These are phyloP conservation scores for Magnaporthiopsis rhizophila DNA, from an alignment of 2,329 filamentous ascomycete species.

Conservation along the genomic window DNA sequence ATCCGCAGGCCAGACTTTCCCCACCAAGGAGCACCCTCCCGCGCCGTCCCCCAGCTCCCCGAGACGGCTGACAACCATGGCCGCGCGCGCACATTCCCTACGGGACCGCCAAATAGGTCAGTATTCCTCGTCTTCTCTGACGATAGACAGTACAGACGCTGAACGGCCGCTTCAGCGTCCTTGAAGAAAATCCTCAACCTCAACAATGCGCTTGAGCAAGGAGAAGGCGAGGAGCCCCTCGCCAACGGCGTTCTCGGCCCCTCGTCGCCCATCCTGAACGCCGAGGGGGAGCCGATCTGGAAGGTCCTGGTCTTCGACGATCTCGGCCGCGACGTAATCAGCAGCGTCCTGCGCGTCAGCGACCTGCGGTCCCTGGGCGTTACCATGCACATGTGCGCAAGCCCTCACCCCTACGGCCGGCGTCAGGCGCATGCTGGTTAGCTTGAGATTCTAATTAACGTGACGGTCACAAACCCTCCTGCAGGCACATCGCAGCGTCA, in stretches of 20 bases:
- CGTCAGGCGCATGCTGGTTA: neutral
- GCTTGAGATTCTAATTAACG: neutral
- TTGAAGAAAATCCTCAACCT: constrained; percentile 95
- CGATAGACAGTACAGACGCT: neutral
- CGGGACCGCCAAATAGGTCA: constrained; percentile 44
- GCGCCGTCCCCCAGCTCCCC: neutral
- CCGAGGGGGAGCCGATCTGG: constrained; percentile 91
- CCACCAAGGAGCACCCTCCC: neutral
- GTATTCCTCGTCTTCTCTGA: constrained; percentile 9
- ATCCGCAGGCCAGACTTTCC: neutral
- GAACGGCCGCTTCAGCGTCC: constrained; percentile 50
- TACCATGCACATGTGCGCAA: constrained; percentile 78
- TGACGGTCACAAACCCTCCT: neutral
- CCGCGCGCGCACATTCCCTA: constrained; percentile 36
- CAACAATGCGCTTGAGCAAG: constrained; percentile 55
- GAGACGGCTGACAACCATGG: constrained; percentile 25
- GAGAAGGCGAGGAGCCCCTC: constrained; percentile 54
- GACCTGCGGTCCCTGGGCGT: constrained; percentile 92
- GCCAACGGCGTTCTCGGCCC: constrained; percentile 58
- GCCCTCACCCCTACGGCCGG: neutral
- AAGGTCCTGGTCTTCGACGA: constrained; percentile 96
- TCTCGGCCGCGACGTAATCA: constrained; percentile 86
- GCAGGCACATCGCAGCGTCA: constrained; percentile 68
- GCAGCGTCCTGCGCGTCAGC: constrained; percentile 88
- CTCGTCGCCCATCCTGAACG: constrained; percentile 71